Conservation (phyloP, 1,284 basidiomycete genomes). For the Moesziomyces sp. region DNA sequence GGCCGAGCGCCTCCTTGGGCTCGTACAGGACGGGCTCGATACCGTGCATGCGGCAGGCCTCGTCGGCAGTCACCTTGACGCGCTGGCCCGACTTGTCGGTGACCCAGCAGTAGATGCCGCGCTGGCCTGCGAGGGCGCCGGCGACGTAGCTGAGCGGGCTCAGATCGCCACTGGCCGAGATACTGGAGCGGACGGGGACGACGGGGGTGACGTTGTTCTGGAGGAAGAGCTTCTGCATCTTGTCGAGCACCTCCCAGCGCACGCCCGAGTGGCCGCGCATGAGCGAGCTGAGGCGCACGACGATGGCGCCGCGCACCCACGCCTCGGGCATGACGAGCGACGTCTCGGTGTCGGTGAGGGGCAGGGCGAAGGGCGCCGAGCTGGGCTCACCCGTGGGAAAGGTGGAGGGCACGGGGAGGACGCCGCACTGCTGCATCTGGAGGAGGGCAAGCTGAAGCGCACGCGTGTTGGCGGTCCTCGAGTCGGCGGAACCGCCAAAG, state of each 20-base stretch:
- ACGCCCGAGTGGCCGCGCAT: slow-evolving; percentile 82
- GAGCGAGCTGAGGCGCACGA: slow-evolving; percentile 82
- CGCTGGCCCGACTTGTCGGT: slow-evolving; percentile 36
- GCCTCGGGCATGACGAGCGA: slow-evolving; percentile 73
- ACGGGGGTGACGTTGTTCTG: slow-evolving; percentile 80
- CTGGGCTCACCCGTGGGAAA: slow-evolving; percentile 53
- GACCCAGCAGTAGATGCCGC: slow-evolving; percentile 50
- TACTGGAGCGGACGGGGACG: slow-evolving; percentile 83
- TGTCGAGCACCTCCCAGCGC: slow-evolving; percentile 81
- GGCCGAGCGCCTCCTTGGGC: slow-evolving; percentile 77
- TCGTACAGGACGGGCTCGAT: slow-evolving; percentile 78
- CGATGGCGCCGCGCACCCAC: slow-evolving; percentile 88
- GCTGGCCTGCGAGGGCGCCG: slow-evolving; percentile 54
- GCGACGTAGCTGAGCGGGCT: slow-evolving; percentile 76
- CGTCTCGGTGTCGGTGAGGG: slow-evolving; percentile 44
- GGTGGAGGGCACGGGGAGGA: slow-evolving; percentile 51
- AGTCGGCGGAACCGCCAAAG: slow-evolving; percentile 61
- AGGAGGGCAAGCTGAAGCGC: slow-evolving; percentile 60
- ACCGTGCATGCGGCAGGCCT: slow-evolving; percentile 70
- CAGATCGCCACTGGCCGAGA: slow-evolving; percentile 79
- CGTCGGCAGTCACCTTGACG: slow-evolving; percentile 37
- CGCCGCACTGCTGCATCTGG: slow-evolving; percentile 62
- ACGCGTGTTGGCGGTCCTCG: slow-evolving; percentile 53
- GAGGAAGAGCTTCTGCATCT: slow-evolving; percentile 78
- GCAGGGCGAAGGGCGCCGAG: slow-evolving; percentile 43